A percentile compares a stretch with the other conserved stretches of the same genome.
Evolutionary conservation across 169 alveolate species (phyloP).

Genomic region (Plasmodium berghei): DNA sequence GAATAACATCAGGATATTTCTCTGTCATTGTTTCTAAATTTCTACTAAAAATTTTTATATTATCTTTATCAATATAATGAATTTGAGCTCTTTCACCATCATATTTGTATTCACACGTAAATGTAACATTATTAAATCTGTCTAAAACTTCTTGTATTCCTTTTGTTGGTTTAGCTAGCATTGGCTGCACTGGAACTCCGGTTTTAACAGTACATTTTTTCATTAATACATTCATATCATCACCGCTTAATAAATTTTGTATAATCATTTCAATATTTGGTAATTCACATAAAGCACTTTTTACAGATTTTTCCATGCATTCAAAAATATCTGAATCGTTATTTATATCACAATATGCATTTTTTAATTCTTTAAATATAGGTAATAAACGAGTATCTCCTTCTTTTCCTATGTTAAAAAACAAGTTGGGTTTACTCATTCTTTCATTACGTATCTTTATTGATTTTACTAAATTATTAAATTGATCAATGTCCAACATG

Average conservation of each 20-base stretch:
- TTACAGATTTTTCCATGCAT: slow-evolving; percentile 90
- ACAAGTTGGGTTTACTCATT: slow-evolving; percentile 66
- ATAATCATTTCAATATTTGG: slow-evolving; percentile 95
- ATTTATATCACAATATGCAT: slow-evolving; percentile 51
- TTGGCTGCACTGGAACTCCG: slow-evolving; percentile 98
- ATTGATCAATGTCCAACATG: background rate
- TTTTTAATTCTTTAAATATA: slow-evolving; percentile 65
- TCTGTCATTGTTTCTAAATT: slow-evolving; percentile 93
- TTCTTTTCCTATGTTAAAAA: slow-evolving; percentile 60
- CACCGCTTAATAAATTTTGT: slow-evolving; percentile 89
- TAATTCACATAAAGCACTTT: slow-evolving; percentile 92
- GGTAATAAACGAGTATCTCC: slow-evolving; percentile 73
- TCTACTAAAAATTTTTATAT: slow-evolving; percentile 91
- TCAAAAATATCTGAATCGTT: slow-evolving; percentile 78
- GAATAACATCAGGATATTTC: slow-evolving; percentile 86
- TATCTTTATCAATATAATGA: slow-evolving; percentile 89
- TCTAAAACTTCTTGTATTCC: slow-evolving; percentile 86
- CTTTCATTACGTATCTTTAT: slow-evolving; percentile 49
- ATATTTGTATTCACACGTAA: slow-evolving; percentile 98
- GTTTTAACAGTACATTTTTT: slow-evolving; percentile 94
- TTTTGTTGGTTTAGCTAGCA: slow-evolving; percentile 98
- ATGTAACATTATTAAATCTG: slow-evolving; percentile 92
- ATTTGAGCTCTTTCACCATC: slow-evolving; percentile 98
- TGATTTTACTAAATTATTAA: slow-evolving; percentile 18
- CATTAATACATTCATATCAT: slow-evolving; percentile 83